phyloP scores from a whole-genome alignment of 2,329 filamentous ascomycete genomes.

The Xylariaceae sp. region DNA sequence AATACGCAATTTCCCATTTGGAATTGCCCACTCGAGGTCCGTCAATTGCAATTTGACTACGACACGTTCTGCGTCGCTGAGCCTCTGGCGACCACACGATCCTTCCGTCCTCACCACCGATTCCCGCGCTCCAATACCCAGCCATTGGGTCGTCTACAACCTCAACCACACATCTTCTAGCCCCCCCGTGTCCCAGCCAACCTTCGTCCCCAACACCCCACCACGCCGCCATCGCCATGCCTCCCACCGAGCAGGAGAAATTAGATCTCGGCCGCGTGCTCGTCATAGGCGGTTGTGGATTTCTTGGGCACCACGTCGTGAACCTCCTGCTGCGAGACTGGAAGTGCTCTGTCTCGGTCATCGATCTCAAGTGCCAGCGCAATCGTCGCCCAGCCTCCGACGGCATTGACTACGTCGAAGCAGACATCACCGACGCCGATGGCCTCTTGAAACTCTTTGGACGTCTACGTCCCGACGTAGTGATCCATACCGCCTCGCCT shows the following conservation, averaged over 20 bases:
- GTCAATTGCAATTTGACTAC: no score
- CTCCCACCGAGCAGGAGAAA: conserved; percentile 34
- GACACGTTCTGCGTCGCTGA: no score
- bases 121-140: no score
- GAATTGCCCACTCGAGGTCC: no score
- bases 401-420: conserved; percentile 65
- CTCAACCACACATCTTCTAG: no score
- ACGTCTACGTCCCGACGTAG: conserved; percentile 68
- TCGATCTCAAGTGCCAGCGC: conserved; percentile 67
- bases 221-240: conserved; percentile 14
- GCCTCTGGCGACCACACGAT: no score
- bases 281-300: conserved; percentile 79
- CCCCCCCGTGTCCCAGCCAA: no score
- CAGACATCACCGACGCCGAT: conserved; percentile 68
- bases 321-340: conserved; percentile 64
- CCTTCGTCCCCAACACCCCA: background rate
- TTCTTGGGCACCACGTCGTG: conserved; percentile 79
- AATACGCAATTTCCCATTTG: background rate
- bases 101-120: no score
- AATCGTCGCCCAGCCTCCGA: conserved; percentile 59
- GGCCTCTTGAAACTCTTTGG: conserved; percentile 61
- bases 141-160: no score
- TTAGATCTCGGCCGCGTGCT: conserved; percentile 63
- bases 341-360: conserved; percentile 58
- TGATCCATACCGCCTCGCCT: conserved; percentile 87